phyloP scores from a whole-genome alignment of 441 rosid species.

The Theobroma grandiflorum region DNA sequence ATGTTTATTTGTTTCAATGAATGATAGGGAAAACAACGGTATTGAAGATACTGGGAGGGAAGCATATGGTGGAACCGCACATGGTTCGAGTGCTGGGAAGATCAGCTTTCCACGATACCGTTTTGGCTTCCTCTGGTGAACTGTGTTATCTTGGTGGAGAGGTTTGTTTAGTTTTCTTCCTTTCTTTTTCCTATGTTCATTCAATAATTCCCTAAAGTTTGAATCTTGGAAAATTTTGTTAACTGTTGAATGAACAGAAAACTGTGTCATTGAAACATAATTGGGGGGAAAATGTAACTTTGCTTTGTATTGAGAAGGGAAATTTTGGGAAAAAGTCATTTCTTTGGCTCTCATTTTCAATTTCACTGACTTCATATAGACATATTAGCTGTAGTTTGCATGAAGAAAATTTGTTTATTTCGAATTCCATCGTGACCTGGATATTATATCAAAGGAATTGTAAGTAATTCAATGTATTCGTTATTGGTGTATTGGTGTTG shows the following conservation, averaged over 20 bases:
- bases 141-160: slow-evolving; percentile 94
- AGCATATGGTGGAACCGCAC: slow-evolving; percentile 93
- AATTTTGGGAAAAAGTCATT: neutral
- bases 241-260: neutral
- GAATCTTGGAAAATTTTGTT: neutral
- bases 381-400: neutral
- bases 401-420: neutral
- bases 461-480: neutral
- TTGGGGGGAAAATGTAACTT: neutral
- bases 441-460: neutral
- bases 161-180: slow-evolving; percentile 46
- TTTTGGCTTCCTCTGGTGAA: slow-evolving; percentile 81
- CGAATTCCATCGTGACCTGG: neutral
- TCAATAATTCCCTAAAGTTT: neutral
- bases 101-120: slow-evolving; percentile 91
- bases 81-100: slow-evolving; percentile 90
- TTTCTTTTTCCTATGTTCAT: neutral
- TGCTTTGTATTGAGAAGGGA: neutral
- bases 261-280: neutral
- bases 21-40: slow-evolving; percentile 86
- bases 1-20: neutral
- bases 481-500: neutral
- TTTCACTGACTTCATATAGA: neutral
- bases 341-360: neutral
- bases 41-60: slow-evolving; percentile 91